Conservation (phyloP, 805 yeast genomes). For the Yamadazyma olivae region DNA sequence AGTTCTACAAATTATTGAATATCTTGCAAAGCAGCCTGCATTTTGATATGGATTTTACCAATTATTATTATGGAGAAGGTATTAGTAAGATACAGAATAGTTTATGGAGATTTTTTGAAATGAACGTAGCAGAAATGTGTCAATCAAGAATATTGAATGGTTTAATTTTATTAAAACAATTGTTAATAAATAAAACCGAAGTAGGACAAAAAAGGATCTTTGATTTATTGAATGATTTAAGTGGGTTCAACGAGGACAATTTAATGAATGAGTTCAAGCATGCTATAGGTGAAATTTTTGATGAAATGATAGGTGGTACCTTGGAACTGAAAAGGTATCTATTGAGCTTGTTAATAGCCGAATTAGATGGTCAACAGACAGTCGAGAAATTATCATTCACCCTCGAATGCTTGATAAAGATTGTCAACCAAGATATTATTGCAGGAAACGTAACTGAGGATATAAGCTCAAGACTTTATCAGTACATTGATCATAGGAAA, state of each 20-base stretch:
- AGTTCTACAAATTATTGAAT: conserved; percentile 10
- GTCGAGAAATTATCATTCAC: conserved; percentile 1
- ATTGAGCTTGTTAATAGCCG: background rate
- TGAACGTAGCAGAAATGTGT: conserved; percentile 2
- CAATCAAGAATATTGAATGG: conserved; percentile 22
- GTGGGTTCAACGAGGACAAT: conserved; percentile 15
- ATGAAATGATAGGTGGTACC: conserved; percentile 6
- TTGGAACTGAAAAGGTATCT: background rate
- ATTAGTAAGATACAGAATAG: conserved; percentile 13
- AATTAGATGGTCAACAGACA: background rate
- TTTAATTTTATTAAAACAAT: conserved; percentile 33
- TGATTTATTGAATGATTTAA: conserved; percentile 18
- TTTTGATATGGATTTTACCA: conserved; percentile 14
- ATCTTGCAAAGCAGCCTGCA: conserved; percentile 15
- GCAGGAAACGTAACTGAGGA: background rate
- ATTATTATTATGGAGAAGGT: conserved; percentile 17
- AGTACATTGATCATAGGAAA: conserved; percentile 24
- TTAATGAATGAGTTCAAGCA: conserved; percentile 15
- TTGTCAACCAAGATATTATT: conserved; percentile 1
- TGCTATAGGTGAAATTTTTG: conserved; percentile 12
- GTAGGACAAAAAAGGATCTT: conserved; percentile 22
- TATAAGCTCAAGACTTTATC: conserved; percentile 13
- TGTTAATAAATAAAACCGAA: conserved; percentile 24
- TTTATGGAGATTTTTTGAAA: conserved; percentile 14
- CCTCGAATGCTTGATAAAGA: conserved; percentile 3